Percentiles rank a stretch among this genome's conserved stretches.
phyloP scores from a whole-genome alignment of 768 basidiomycete species.

The Pleurotus cornucopiae region DNA sequence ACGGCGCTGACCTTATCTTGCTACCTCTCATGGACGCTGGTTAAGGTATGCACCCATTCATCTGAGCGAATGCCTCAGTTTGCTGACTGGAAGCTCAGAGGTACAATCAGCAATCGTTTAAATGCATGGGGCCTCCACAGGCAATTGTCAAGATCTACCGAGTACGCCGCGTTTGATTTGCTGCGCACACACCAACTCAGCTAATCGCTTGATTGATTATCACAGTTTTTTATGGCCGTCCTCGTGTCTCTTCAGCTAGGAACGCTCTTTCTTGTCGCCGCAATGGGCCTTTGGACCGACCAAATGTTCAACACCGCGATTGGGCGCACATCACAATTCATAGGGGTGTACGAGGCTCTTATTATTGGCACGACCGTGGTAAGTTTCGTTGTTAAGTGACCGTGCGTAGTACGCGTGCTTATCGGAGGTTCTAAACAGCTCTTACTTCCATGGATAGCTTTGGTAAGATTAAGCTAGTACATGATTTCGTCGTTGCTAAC shows the following conservation, averaged over 20 bases:
- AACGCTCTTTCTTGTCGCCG: conserved; percentile 44
- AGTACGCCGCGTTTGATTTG: conserved; percentile 21
- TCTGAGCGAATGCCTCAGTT: background rate
- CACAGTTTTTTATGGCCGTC: conserved; percentile 50
- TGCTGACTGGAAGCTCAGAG: conserved; percentile 20
- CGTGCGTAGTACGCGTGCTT: background rate
- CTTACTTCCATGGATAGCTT: conserved; percentile 48
- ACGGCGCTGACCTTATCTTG: conserved; percentile 37
- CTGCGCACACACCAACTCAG: background rate
- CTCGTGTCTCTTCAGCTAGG: conserved; percentile 52
- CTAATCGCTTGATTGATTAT: background rate
- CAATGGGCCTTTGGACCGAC: conserved; percentile 54
- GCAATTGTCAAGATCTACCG: conserved; percentile 48
- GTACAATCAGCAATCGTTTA: conserved; percentile 45
- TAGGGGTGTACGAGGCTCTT: conserved; percentile 34
- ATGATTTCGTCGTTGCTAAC: background rate
- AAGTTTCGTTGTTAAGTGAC: conserved; percentile 14
- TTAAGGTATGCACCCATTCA: conserved; percentile 27
- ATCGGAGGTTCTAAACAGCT: conserved; percentile 23
- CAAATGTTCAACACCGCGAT: conserved; percentile 46
- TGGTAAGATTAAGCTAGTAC: conserved; percentile 26
- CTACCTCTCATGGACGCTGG: conserved; percentile 42
- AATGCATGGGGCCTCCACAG: conserved; percentile 47
- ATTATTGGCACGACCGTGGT: conserved; percentile 44
- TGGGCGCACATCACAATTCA: conserved; percentile 34